Base-by-base conservation (phyloP, 2,329 filamentous ascomycete genomes). In the Apiospora rasikravindrae region DNA sequence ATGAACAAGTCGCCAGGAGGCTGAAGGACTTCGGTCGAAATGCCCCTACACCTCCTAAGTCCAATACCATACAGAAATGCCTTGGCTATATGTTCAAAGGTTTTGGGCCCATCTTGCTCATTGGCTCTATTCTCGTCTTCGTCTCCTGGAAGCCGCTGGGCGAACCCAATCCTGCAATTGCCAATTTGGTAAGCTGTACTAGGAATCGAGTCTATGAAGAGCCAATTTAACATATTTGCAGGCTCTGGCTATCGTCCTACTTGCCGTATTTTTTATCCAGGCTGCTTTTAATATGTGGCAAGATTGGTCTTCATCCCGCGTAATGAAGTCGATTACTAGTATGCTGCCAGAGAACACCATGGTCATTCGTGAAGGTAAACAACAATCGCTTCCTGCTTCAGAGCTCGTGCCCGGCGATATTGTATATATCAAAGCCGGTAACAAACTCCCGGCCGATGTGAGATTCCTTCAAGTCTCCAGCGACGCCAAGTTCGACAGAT, bases 121-220 rank as follows among this genome's bases (percentile, higher is more conserved):
- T 86, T 47, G 85, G 83, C 24, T 83, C 84, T 68, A 80, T 86
- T 73, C 80, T 86, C 76, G 86, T 86, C 80, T 86, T 86, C 74
- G 76, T 86, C 73, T 86, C 84, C 76, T 86, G 85, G 85, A 74
- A 77, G 24, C 85, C 85, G n/a, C 78, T 86, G 67, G 84, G 84
- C 74, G 77, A 83, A 57, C 85, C 85, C 0, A 44, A 22, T 14
- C 85, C 85, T 0, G 83, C 83, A 2, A 71, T 77, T 1, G 82
- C 83, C 37, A 86, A 86, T 74, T 80, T 86, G 88, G 73, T 89
- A 89, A 76, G 85, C 87, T 64, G 88, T 86, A 3, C 80, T 88
- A 81, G 88, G 93, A 0, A 93, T 89, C 69, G 87, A 91, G 70
- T 92, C 92, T 0, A 92, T 92, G 77, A 88, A 85, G 2, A 91